Conservation (phyloP, 768 basidiomycete species). For the Phlebiopsis gigantea region DNA sequence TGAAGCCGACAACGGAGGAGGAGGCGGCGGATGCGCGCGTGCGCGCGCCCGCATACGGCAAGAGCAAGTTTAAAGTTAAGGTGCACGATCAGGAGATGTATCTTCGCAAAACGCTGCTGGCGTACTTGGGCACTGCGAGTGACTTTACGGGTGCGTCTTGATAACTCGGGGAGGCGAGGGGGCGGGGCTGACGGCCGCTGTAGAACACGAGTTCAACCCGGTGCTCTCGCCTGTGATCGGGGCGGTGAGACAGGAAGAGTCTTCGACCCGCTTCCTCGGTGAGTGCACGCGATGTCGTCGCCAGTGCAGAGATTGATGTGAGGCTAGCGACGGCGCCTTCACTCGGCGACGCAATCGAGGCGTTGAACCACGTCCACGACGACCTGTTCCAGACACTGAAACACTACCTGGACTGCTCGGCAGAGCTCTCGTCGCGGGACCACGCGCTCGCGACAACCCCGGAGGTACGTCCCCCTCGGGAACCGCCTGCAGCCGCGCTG, state of each 20-base stretch:
- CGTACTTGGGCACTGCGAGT: slow-evolving; percentile 67
- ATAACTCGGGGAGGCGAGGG: background rate
- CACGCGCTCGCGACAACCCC: slow-evolving; percentile 68
- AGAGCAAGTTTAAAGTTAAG: slow-evolving; percentile 54
- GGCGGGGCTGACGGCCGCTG: background rate
- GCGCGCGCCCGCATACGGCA: slow-evolving; percentile 42
- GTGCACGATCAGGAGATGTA: slow-evolving; percentile 52
- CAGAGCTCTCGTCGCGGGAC: slow-evolving; percentile 69
- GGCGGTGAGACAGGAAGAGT: slow-evolving; percentile 52
- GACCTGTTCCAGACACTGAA: slow-evolving; percentile 59
- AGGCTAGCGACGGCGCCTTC: slow-evolving; percentile 71
- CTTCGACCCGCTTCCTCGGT: slow-evolving; percentile 54
- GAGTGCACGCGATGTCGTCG: slow-evolving; percentile 15
- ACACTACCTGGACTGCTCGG: slow-evolving; percentile 61
- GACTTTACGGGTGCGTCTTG: slow-evolving; percentile 57
- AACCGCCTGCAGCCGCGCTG: background rate
- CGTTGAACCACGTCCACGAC: slow-evolving; percentile 54
- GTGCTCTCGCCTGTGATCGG: slow-evolving; percentile 65
- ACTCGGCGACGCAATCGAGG: slow-evolving; percentile 66
- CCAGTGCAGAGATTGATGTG: no score
- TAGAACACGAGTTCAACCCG: slow-evolving; percentile 68
- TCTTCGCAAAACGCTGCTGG: slow-evolving; percentile 55
- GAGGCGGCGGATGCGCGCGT: slow-evolving; percentile 54
- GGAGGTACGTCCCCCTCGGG: slow-evolving; percentile 42
- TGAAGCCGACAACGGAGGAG: slow-evolving; percentile 60